These are phyloP conservation scores for Aspergillus affinis DNA, from an alignment of 495 filamentous ascomycete species.

Conservation along the genomic window DNA sequence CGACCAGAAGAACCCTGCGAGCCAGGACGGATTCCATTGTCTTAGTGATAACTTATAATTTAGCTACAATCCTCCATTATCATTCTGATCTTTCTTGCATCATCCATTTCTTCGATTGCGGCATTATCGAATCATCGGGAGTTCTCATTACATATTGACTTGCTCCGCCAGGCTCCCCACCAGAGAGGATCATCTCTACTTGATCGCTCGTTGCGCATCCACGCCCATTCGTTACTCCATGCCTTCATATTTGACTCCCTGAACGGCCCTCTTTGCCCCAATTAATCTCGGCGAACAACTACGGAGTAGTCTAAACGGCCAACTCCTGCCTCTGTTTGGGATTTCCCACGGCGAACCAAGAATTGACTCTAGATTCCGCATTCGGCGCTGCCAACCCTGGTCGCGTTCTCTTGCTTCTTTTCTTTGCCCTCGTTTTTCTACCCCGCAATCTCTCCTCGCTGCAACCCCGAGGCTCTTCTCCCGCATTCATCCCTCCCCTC, in stretches of 20 bases:
- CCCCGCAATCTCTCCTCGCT: conserved; percentile 21
- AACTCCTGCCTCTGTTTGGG: conserved; percentile 1
- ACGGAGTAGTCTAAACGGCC: conserved; percentile 1
- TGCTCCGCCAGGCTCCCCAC: neutral
- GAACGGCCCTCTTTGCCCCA: conserved; percentile 1
- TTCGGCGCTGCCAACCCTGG: conserved; percentile 7
- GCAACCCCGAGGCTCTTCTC: neutral
- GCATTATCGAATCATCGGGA: conserved; percentile 22
- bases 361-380: conserved; percentile 19
- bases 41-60: neutral
- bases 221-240: neutral
- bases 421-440: conserved; percentile 13
- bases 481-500: conserved; percentile 2
- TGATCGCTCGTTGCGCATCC: too few species aligned
- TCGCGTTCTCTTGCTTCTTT: conserved; percentile 6
- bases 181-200: neutral
- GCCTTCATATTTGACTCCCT: neutral
- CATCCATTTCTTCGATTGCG: conserved; percentile 25
- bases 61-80: conserved; percentile 1
- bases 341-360: conserved; percentile 17
- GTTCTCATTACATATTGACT: conserved; percentile 2
- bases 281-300: neutral
- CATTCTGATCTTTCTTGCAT: conserved; percentile 17
- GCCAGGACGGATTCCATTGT: too few species aligned
- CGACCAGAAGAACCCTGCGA: conserved; percentile 1